Conservation (phyloP, 1,139 yeast species). For the Yamadazyma siamensis region DNA sequence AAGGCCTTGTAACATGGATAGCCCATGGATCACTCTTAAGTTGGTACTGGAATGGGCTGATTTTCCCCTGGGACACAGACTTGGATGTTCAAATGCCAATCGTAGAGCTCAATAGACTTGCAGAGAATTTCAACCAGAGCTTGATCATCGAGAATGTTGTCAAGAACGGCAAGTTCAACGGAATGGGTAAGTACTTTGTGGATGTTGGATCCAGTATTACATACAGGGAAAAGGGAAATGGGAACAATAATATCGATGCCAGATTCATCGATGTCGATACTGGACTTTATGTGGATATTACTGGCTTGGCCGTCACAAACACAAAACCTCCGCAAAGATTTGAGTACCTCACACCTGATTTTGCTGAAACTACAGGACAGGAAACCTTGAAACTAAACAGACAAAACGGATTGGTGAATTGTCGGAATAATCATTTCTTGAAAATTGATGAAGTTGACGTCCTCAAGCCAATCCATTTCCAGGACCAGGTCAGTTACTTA, state of each 20-base stretch:
- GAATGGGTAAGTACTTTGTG: constrained; percentile 31
- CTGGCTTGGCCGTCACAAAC: constrained; percentile 28
- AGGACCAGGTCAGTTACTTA: constrained; percentile 32
- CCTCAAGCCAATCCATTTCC: constrained; percentile 26
- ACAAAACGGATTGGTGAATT: constrained; percentile 35
- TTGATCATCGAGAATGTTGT: constrained; percentile 25
- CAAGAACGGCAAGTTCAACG: constrained; percentile 20
- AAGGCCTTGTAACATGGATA: constrained; percentile 37
- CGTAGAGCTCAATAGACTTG: constrained; percentile 25
- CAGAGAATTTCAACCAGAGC: constrained; percentile 35
- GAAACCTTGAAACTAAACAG: constrained; percentile 16
- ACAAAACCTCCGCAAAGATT: constrained; percentile 33
- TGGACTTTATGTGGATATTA: constrained; percentile 38
- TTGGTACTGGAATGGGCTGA: constrained; percentile 39
- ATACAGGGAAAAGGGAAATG: constrained; percentile 29
- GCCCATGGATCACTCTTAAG: constrained; percentile 43
- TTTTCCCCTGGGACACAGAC: constrained; percentile 39
- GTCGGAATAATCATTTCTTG: constrained; percentile 43
- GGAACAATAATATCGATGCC: constrained; percentile 35
- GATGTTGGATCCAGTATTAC: constrained; percentile 32
- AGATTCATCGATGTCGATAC: constrained; percentile 38
- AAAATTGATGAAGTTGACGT: constrained; percentile 30
- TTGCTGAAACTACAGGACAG: constrained; percentile 7
- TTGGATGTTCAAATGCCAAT: constrained; percentile 38
- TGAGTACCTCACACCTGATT: constrained; percentile 14